Evolutionary conservation across 1,139 yeast genomes (phyloP), one percentile per base, ranked within the genome.

Genomic region (Sugiyamaella japonica): DNA sequence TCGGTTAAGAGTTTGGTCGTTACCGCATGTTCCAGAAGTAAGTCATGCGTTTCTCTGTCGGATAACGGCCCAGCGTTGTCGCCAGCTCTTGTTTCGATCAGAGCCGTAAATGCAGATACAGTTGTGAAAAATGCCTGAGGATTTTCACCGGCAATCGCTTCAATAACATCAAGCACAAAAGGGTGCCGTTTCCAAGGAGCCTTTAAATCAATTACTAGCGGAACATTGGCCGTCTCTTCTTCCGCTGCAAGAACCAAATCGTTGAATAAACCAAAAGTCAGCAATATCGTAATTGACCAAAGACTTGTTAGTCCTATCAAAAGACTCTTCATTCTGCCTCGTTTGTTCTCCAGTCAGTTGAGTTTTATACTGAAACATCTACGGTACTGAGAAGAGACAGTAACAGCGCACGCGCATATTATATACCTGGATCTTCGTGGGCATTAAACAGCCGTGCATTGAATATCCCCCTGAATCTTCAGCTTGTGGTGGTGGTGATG

Each of bases 111-210:
- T 40, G 76, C 72, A 4, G 76, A 64, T 1, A 84, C 65, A 1
- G 82, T 69, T 0, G 80, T 77, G 16, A 74, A 65, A 62, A 79
- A 87, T 2, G 83, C 70, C 0, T 80, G 68, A 20, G 76, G 76
- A 63, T 82, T 76, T 53, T 75, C 74, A 0, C 75, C 73, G 0
- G 85, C 75, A 17, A 82, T 67, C 8, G 86, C 76, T 64, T 86
- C 91, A 2, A 72, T 73, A 49, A 36, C 44, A 83, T 67, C 56
- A 76, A 78, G 41, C 82, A 69, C 46, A 70, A 71, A 60, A 79
- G 80, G 1, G 81, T 78, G 1, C 79, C 70, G 5, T 10, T 61
- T 48, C 70, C 73, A 70, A 50, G 65, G 61, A 23, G 70, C 64
- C 50, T 63, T 59, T 41, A 69, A 55, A 56, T 63, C 64, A 29